Base-by-base conservation (phyloP, 441 rosid genomes). In the Pelargonium cotyledonis region DNA sequence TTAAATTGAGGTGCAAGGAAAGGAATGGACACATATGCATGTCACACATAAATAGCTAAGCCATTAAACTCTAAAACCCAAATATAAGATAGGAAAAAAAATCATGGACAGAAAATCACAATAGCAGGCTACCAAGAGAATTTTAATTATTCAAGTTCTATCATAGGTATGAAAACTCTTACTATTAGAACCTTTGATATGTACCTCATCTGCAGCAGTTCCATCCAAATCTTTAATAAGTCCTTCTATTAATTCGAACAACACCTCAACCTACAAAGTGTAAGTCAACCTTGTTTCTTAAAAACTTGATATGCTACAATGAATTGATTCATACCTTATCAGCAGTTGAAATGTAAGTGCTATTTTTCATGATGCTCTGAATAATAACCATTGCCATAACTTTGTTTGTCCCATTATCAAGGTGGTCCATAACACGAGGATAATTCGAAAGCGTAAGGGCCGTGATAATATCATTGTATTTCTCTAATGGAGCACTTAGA, bases 381-480 rank as follows among this genome's bases (percentile, higher is more conserved):
- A 87, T 84, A 66, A 87, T 87, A 69, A 85, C 89, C 88, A 87
- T 81, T 70, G 86, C 92, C 92, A 87, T 87, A 46, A 81, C 78
- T 81, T 85, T 85, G 67, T 87, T 87, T 44, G 92, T 84, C 69
- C 82, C 82, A 76, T 79, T 76, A 70, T 87, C 92, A 72, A 85
- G 92, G 71, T 82, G 83, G 53, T 84, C 88, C 92, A 87, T 87
- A 69, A 87, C 79, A 64, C 83, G 78, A 21, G 92, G 89, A 82
- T 87, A 87, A 72, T 87, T 84, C 63, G 92, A 84, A 65, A 87
- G 85, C 1, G 80, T 87, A 76, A 87, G 75, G 43, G 86, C 88
- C 66, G 84, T 82, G 69, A 87, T 85, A 71, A 80, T 78, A 74
- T 83, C 86, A 79, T 71, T 85, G 81, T 87, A 87, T 78, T 87